Percentiles rank a stretch among this genome's conserved stretches.
These are phyloP conservation scores for Magnaporthales sp. DNA, from an alignment of 2,329 filamentous ascomycete species.

Conservation along the genomic window DNA sequence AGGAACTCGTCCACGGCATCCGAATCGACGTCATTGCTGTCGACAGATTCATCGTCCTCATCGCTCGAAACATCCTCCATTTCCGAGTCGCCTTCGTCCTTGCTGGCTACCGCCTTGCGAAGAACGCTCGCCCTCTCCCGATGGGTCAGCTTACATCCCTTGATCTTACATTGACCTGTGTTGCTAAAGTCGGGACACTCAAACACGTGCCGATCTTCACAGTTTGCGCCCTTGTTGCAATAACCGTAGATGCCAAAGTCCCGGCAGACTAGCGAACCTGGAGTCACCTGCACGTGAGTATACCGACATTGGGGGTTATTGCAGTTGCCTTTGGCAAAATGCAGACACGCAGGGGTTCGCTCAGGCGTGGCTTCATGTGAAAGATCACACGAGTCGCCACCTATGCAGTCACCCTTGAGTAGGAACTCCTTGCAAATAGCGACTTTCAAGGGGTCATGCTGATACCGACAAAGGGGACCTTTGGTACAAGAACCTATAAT, in stretches of 20 bases:
- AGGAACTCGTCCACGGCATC: constrained; percentile 63
- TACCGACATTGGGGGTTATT: constrained; percentile 80
- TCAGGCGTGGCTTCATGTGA: constrained; percentile 80
- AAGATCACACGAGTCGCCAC: constrained; percentile 76
- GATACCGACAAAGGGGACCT: constrained; percentile 69
- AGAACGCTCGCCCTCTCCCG: constrained; percentile 76
- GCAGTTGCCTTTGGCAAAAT: constrained; percentile 86
- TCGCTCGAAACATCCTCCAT: constrained; percentile 70
- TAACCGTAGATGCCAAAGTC: constrained; percentile 81
- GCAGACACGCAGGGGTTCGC: constrained; percentile 79
- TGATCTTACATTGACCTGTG: constrained; percentile 71
- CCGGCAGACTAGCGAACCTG: constrained; percentile 71
- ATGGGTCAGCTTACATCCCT: constrained; percentile 78
- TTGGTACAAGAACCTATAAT: constrained; percentile 72
- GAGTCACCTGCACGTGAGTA: constrained; percentile 71
- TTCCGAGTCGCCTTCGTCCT: constrained; percentile 36
- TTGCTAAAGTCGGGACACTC: constrained; percentile 97
- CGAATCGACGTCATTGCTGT: constrained; percentile 73
- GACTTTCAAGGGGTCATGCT: constrained; percentile 79
- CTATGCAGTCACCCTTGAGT: constrained; percentile 66
- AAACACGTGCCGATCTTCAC: constrained; percentile 75
- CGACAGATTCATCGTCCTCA: constrained; percentile 57
- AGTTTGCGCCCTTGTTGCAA: constrained; percentile 72
- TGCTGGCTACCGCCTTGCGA: constrained; percentile 51
- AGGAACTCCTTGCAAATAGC: constrained; percentile 86